Base-by-base conservation (phyloP, 2,329 filamentous ascomycete genomes). In the Talaromyces rugulosus region DNA sequence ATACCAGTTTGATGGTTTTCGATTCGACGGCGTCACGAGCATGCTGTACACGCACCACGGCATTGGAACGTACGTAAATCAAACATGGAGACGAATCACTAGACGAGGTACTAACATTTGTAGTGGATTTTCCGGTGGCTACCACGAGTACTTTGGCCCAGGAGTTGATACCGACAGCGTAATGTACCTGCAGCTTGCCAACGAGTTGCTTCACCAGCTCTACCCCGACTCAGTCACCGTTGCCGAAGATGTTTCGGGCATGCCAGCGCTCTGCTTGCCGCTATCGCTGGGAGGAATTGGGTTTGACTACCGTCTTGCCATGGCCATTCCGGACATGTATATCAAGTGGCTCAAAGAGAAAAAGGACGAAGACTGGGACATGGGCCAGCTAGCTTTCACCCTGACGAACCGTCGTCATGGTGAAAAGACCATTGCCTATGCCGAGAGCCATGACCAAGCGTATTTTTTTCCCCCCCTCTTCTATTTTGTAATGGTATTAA, bases 251-350 rank as follows among this genome's bases (percentile, higher is more conserved):
- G 95, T 99, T 9, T 98, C 94, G 7, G 95, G 95, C 18, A 99
- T 99, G 95, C 95, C 95, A 16, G 94, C 92, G n/a, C 82, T 99
- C 55, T 98, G 95, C 76, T 78, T 99, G 42, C 87, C 91, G 6
- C 81, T 97, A 44, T 88, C 89, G 1, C 82, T 97, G 1, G 95
- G 95, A 18, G 95, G 95, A 65, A 87, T 98, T 68, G 95, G 95
- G 30, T 99, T 99, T 74, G 95, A 99, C 78, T 99, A 99, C 77
- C 87, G 95, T 67, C 86, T 99, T 34, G 93, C 93, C 60, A 99
- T 99, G 95, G 95, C 95, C 4, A 88, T 99, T 65, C 95, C 95
- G 4, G 95, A 99, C 75, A 91, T 99, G 87, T 99, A 96, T 87
- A 99, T 99, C 83, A 99, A 99, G 80, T 91, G 96, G 73, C 78